Base-by-base conservation (phyloP, 768 basidiomycete genomes). In the Coprinopsis marcescibilis region DNA sequence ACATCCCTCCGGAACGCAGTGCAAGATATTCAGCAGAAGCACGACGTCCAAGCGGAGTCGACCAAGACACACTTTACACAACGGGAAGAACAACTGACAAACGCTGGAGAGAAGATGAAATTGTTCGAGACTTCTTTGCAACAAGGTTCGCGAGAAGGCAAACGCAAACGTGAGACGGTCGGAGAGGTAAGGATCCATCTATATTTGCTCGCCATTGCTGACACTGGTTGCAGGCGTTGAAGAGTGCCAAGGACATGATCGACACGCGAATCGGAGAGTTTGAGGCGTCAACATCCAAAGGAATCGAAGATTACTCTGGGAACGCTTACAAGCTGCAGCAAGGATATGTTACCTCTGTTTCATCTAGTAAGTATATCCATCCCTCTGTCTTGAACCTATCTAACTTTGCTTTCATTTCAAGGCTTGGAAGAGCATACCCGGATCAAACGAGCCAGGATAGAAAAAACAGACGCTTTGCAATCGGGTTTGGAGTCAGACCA, bases 391-490 rank as follows among this genome's bases (percentile, higher is more conserved):
- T 30, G 5, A 12, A 14, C 21, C 4, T 4, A n/a, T 27, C 26
- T 4, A 17, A 27, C 6, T 27, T 43, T 49, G 35, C 52, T 17
- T 43, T 45, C n/a, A 21, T 29, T 1, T 14, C 3, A 52, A 82
- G 85, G 78, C 25, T 73, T 86, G 51, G 79, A 87, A 50, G 72
- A 77, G 50, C 66, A 84, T 55, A 64, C 66, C 34, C 71, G 76
- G 45, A 73, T 79, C 13, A 91, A 91, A 58, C 75, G 81, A 39
- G 80, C 80, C 30, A 76, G 88, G 34, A 56, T 82, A 2, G 85
- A 87, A 43, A 71, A 74, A 8, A 80, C 77, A 15, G 66, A 70
- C 33, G 59, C 66, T 2, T 64, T 86, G 56, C 65, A 64, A 24
- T 61, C 67, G 3, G 74, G 79, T 25, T 56, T 78, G 26, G 74